Base-by-base conservation (phyloP, 164 flowering plant species). In the Vitis rotundifolia region DNA sequence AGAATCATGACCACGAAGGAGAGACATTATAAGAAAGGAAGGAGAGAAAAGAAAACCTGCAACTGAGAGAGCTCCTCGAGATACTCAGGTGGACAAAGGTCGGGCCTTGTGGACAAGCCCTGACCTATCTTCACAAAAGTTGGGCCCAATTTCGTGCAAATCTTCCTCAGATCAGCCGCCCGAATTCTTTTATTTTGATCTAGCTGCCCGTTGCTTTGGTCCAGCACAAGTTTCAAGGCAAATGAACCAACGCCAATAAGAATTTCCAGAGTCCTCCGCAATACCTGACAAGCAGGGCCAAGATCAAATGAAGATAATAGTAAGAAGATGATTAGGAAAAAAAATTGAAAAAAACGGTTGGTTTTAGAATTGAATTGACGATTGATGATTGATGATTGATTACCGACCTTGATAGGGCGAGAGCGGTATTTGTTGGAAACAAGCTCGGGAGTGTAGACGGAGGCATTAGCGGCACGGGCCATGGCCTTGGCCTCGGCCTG, bases 41-140 rank as follows among this genome's bases (percentile, higher is more conserved):
- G 47, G 19, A 50, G 44, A 18, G n/a, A 18, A 16, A 18, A 37
- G 31, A 16, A 11, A 66, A 92, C 98, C 89, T 95, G 98, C 67
- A 95, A 81, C 73, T 89, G 75, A 3, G 97, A 81, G 67, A 95
- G 98, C 85, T 95, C 98, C 66, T 95, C 98, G 7, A 95, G 93
- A 68, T 90, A 95, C 77, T 90, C 97, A 9, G 99, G 86, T 0
- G 99, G 99, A 75, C 99, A 95, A 63, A 95, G 57, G 68, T 95
- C 99, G 3, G 99, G 99, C 64, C 98, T 77, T 31, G 98, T 94
- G 53, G 97, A 92, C 75, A 94, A 81, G 7, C 94, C 99, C 84
- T 95, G 99, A 5, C 99, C 98, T 50, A 95, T 71, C 77, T 95
- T 95, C 59, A 95, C 97, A 77, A 95, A 95, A 63, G 99, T 95